A percentile compares a stretch with the other conserved stretches of the same genome.
Evolutionary conservation across 139 green algal species (phyloP).

Genomic region (Coelastrella sp.): DNA sequence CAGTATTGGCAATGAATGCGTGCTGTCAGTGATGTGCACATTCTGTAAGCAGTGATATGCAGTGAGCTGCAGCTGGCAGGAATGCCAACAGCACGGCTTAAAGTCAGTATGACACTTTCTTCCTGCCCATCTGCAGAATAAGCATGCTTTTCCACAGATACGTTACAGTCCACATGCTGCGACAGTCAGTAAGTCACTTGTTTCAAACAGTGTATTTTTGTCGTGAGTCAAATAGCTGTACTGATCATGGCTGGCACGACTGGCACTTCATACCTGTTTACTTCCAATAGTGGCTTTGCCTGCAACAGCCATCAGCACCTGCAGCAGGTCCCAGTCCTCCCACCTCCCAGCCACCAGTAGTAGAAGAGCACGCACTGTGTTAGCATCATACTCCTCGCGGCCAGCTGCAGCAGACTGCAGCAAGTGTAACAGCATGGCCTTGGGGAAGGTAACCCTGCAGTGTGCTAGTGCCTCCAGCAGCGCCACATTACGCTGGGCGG

Average conservation of each 20-base stretch:
- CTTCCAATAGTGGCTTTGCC: no score
- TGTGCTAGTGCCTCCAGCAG: background rate
- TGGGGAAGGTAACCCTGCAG: background rate
- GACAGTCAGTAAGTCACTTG: no score
- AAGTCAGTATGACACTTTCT: no score
- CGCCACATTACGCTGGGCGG: background rate
- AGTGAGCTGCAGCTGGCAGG: no score
- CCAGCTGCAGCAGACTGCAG: background rate
- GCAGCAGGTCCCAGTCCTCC: background rate
- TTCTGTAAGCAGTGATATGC: no score
- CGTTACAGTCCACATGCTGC: no score
- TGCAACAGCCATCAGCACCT: background rate
- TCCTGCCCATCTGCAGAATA: no score
- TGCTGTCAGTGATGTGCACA: no score
- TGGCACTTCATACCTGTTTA: background rate
- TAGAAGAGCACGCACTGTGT: background rate
- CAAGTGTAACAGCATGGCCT: background rate
- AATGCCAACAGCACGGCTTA: no score
- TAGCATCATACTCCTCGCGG: conserved; percentile 11
- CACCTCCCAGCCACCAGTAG: background rate
- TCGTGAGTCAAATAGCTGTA: background rate
- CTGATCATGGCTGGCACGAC: background rate
- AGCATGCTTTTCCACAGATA: no score
- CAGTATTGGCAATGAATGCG: no score
- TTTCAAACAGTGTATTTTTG: no score